Evolutionary conservation across 169 alveolate species (phyloP), one percentile per base, ranked within the genome.

Genomic region (Babesia bigemina): DNA sequence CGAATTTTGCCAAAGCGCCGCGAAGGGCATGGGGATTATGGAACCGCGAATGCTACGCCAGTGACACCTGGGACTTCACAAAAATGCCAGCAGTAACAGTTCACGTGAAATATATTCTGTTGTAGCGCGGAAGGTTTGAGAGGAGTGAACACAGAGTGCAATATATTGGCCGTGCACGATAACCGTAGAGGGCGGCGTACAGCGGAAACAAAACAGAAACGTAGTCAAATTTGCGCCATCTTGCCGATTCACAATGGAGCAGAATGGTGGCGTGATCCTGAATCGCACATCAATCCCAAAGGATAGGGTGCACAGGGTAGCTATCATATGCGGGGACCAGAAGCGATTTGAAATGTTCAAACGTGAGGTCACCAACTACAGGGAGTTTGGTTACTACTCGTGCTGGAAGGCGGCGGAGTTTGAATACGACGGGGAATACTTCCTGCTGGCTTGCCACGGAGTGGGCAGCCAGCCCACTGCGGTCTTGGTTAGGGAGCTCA

Each of bases 251-350:
- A 58, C 14, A 1, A 58, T 58, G 66, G 45, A 60, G 71, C 19
- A 28, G 2, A 33, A 33, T 1, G 36, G 4, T 2, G 11, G 44
- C 42, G 22, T 28, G 48, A 36, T 67, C 13, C 55, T 67, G 24
- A 67, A 67, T 42, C 76, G 66, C 53, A 53, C 59, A 9, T 33
- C 45, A 4, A 67, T 67, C 29, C 76, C 76, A 0, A 67, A 62
- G 75, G 75, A 39, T n/a, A 53, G 75, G 69, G 71, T 36, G 28
- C 56, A 62, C 84, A 75, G 44, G n/a, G 66, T 67, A n/a, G 84
- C 75, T 61, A 47, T 75, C 57, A 56, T 75, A 4, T 75, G 71
- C 60, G 84, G 84, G 0, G 75, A 75, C 66, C 44, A 29, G 45
- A 52, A 57, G 28, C 73, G 84, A 29, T 75, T 75, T 48, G 70